Base-by-base conservation (phyloP, 23 red algal species). In the Rhodosorus marinus region DNA sequence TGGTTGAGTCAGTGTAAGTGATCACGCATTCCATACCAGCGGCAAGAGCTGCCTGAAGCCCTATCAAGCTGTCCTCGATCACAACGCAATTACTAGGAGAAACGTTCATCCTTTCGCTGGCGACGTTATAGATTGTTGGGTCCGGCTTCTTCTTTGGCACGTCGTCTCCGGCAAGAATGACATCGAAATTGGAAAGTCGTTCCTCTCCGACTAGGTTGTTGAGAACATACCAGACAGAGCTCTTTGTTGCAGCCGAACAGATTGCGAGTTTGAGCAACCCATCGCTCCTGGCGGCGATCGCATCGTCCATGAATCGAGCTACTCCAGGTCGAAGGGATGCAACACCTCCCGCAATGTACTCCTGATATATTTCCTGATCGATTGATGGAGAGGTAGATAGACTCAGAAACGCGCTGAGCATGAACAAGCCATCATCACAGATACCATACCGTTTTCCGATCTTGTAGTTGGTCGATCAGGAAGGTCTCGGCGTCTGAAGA, bases 11-110 rank as follows among this genome's bases (percentile, higher is more conserved):
- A 8, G 90, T 98, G 32, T 70, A 59, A 6, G 90, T 98, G 34
- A 98, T 81, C 25, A 98, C 57, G 21, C 74, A 76, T 24, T 33
- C 30, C 61, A 98, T 70, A 45, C 57, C 64, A 2, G 90, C 90
- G 31, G 43, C 57, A 26, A 65, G 22, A 11, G 75, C 90, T 11
- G 90, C 90, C 34, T 49, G 42, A 21, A 98, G 59, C 0, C 90
- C 90, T 30, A 98, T 98, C 11, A 63, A 55, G 27, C 65, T 81
- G 62, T 98, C 90, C 43, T 98, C 90, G 5, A 98, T 63, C 26
- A 98, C 79, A 20, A 98, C 64, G 49, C 90, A 98, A 33, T 74
- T 59, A 15, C 28, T 38, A 19, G 40, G 20, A 2, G 3, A 2
- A 3, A 98, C 32, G 26, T 60, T 62, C 2, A 98, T 52, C 36